phyloP scores from a whole-genome alignment of 306 rosid genomes.

The Citrullus amarus region DNA sequence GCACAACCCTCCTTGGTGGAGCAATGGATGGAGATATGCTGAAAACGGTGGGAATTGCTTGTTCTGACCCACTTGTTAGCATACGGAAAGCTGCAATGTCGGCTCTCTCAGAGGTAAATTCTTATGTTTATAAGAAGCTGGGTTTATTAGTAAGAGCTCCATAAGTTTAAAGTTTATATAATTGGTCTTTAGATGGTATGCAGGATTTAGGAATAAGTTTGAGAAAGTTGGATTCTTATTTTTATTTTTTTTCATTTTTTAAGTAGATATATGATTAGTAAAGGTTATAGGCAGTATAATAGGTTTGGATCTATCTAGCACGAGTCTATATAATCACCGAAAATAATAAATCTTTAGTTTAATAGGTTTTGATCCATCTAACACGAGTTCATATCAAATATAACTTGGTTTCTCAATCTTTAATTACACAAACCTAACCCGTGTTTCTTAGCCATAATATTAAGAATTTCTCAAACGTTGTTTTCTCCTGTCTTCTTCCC shows the following conservation, averaged over 20 bases:
- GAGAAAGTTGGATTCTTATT: too few relatives aligned
- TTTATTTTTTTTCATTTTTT: too few relatives aligned
- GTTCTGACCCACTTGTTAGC: conserved; percentile 90
- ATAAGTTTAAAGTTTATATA: neutral
- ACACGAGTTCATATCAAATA: too few relatives aligned
- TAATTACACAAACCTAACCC: too few relatives aligned
- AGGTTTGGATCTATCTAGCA: too few relatives aligned
- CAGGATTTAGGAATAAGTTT: neutral
- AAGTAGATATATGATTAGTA: too few relatives aligned
- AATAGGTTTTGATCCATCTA: too few relatives aligned
- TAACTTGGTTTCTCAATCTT: too few relatives aligned
- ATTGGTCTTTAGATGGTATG: neutral
- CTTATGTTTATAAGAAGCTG: neutral
- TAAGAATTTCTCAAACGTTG: neutral
- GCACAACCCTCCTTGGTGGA: conserved; percentile 52
- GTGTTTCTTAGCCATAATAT: too few relatives aligned
- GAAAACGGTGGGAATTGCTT: conserved; percentile 68
- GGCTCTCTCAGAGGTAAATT: conserved; percentile 69
- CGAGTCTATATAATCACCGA: too few relatives aligned
- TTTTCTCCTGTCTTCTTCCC: neutral
- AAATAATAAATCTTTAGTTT: too few relatives aligned
- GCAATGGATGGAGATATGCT: conserved; percentile 67
- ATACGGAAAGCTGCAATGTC: conserved; percentile 68
- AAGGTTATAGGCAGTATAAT: too few relatives aligned
- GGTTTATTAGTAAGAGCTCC: neutral